These are phyloP conservation scores for Calonectria crousiana DNA, from an alignment of 2,329 filamentous ascomycete species.

Conservation along the genomic window DNA sequence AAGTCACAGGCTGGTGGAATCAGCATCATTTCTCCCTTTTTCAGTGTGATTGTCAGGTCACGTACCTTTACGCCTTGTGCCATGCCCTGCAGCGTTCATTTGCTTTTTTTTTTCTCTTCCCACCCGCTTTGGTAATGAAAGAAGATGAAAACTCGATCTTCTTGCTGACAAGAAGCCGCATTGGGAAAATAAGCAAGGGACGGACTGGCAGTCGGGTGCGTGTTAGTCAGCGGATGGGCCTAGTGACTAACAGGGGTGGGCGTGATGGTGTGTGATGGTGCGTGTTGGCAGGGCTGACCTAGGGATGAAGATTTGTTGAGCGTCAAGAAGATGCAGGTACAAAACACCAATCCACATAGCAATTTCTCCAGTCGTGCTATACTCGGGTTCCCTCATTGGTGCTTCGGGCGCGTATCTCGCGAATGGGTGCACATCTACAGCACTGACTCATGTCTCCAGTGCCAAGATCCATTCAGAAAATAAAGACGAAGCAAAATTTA, in stretches of 20 bases:
- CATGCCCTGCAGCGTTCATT: background rate
- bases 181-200: background rate
- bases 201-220: background rate
- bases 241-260: background rate
- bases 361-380: background rate
- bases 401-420: background rate
- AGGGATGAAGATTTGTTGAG: background rate
- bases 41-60: background rate
- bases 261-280: too few relatives aligned
- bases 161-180: background rate
- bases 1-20: slow-evolving; percentile 48
- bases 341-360: background rate
- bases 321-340: background rate
- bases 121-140: background rate
- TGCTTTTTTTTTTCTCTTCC: background rate
- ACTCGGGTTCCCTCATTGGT: background rate
- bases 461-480: too few relatives aligned
- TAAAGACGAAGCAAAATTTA: background rate
- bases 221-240: background rate
- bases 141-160: background rate
- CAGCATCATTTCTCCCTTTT: too few relatives aligned
- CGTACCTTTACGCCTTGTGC: slow-evolving; percentile 36
- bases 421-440: background rate
- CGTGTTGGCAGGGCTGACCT: background rate
- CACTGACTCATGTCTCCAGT: background rate